phyloP scores from a whole-genome alignment of 345 rosid genomes.

The Syzygium aqueum region DNA sequence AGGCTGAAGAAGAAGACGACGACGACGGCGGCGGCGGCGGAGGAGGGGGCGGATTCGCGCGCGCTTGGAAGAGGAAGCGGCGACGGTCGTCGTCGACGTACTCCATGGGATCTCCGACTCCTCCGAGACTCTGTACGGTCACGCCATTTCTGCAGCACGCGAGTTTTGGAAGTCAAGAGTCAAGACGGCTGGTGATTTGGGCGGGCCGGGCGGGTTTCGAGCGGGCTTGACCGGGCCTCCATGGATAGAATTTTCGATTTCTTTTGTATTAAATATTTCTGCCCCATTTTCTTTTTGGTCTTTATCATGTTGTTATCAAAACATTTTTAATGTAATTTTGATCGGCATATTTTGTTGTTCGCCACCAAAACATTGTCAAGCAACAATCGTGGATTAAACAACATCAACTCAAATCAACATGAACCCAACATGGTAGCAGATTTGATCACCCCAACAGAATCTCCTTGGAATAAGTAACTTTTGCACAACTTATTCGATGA shows the following conservation, averaged over 20 bases:
- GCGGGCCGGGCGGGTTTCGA: background rate
- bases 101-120: constrained; percentile 42
- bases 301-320: too few species aligned
- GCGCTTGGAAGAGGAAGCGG: constrained; percentile 64
- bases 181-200: background rate
- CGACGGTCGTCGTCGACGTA: constrained; percentile 87
- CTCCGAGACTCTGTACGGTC: background rate
- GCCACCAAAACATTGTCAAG: too few species aligned
- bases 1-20: background rate
- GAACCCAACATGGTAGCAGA: too few species aligned
- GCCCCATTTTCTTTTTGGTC: too few species aligned
- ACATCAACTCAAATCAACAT: too few species aligned
- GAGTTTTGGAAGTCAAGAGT: background rate
- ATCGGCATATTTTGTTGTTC: too few species aligned
- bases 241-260: background rate
- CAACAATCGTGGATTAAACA: too few species aligned
- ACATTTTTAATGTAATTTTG: too few species aligned
- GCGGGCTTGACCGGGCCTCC: background rate
- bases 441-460: too few species aligned
- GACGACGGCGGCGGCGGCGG: background rate
- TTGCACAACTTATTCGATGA: too few species aligned
- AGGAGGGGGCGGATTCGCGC: background rate
- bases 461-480: too few species aligned
- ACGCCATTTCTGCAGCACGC: background rate
- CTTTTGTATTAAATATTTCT: too few species aligned